These are phyloP conservation scores for Lindgomyces ingoldianus DNA, from an alignment of 495 filamentous ascomycete genomes.

Conservation along the genomic window DNA sequence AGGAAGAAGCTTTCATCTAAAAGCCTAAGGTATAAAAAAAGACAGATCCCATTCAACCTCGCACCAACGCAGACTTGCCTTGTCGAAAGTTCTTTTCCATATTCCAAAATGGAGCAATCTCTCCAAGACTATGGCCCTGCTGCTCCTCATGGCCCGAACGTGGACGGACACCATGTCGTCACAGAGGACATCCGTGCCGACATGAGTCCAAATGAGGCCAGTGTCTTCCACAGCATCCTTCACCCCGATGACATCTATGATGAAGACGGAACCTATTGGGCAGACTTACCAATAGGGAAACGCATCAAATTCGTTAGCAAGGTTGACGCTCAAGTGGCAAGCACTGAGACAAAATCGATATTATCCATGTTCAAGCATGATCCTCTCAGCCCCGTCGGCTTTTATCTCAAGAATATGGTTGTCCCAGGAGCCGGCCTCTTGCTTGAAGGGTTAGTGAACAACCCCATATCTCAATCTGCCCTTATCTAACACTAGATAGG, in stretches of 20 bases:
- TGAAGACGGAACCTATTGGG: constrained; percentile 82
- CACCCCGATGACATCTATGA: constrained; percentile 83
- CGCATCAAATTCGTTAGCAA: constrained; percentile 70
- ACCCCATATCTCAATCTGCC: background rate
- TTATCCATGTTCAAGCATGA: constrained; percentile 78
- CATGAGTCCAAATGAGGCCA: constrained; percentile 64
- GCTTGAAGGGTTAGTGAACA: constrained; percentile 69
- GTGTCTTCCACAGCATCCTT: constrained; percentile 71
- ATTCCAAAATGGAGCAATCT: constrained; percentile 17
- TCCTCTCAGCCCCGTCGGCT: constrained; percentile 74
- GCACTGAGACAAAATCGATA: constrained; percentile 63
- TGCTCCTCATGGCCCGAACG: constrained; percentile 47
- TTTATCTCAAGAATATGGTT: constrained; percentile 84
- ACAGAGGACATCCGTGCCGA: constrained; percentile 41
- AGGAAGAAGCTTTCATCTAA: constrained; percentile 3
- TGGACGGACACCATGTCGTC: constrained; percentile 41
- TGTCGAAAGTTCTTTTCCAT: background rate
- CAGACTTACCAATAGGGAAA: constrained; percentile 68
- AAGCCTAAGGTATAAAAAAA: background rate
- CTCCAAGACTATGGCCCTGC: constrained; percentile 55
- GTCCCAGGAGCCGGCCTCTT: constrained; percentile 85
- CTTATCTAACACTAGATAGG: constrained; percentile 37
- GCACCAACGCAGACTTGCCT: background rate
- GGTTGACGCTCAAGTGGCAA: constrained; percentile 65
- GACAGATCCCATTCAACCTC: no score